Evolutionary conservation across 2,329 filamentous ascomycete species (phyloP).

Genomic region (Blumeria hordei): DNA sequence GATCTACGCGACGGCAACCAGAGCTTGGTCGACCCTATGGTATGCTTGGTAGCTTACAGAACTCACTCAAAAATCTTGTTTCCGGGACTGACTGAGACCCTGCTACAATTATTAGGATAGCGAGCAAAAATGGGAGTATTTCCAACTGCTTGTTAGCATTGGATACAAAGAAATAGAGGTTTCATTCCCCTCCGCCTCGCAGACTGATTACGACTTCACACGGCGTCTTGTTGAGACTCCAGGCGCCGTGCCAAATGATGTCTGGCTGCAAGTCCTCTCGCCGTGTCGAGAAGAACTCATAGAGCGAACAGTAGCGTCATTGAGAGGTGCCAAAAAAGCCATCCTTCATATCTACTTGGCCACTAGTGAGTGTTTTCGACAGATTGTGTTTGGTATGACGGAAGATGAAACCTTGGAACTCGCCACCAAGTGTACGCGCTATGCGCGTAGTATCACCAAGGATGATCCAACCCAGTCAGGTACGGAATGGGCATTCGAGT

Average conservation of each 20-base stretch:
- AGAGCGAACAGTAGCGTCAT: conserved; percentile 63
- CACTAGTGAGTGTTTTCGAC: conserved; percentile 85
- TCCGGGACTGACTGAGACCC: neutral
- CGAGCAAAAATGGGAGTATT: conserved; percentile 86
- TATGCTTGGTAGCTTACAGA: conserved; percentile 18
- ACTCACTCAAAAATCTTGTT: neutral
- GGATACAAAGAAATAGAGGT: conserved; percentile 98
- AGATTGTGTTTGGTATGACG: conserved; percentile 69
- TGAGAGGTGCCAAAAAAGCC: conserved; percentile 76
- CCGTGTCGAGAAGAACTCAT: conserved; percentile 87
- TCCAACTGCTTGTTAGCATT: conserved; percentile 75
- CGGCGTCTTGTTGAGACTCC: conserved; percentile 66
- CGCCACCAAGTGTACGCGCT: conserved; percentile 66
- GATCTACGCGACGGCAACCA: conserved; percentile 87
- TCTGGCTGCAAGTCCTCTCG: conserved; percentile 76
- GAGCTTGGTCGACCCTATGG: conserved; percentile 80
- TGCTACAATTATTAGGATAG: conserved; percentile 35
- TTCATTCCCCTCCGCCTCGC: conserved; percentile 80
- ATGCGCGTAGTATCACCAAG: conserved; percentile 77
- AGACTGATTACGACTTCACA: conserved; percentile 93
- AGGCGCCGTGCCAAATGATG: conserved; percentile 64
- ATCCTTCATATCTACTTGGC: conserved; percentile 91
- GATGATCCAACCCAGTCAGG: conserved; percentile 32
- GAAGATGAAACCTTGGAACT: conserved; percentile 61
- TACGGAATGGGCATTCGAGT: conserved; percentile 57